Percentiles rank a stretch among this genome's conserved stretches.
Conservation (phyloP, 345 rosid species). For the Euphorbia tirucalli region DNA sequence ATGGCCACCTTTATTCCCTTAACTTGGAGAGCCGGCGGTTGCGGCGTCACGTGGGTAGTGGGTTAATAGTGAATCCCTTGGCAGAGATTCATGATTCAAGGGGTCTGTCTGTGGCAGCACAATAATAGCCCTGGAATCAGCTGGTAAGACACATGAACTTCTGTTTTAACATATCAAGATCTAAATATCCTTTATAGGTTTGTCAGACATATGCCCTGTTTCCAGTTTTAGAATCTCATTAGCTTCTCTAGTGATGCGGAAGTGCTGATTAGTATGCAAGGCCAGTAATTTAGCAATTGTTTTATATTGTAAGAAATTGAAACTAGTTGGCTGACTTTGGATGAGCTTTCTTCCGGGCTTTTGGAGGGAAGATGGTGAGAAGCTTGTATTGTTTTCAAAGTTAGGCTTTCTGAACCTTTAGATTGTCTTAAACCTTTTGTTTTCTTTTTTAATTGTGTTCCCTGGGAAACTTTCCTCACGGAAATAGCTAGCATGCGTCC, state of each 20-base stretch:
- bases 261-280: neutral
- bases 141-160: slow-evolving; percentile 15
- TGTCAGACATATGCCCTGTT: neutral
- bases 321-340: neutral
- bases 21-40: slow-evolving; percentile 46
- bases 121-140: slow-evolving; percentile 22
- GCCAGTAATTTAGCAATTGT: neutral
- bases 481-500: neutral
- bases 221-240: neutral
- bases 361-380: no score
- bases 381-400: neutral
- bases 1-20: slow-evolving; percentile 32
- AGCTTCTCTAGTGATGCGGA: neutral
- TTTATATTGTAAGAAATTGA: neutral
- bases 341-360: neutral
- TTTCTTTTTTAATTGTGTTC: neutral
- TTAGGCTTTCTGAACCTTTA: neutral
- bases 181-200: neutral
- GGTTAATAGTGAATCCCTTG: slow-evolving; percentile 78
- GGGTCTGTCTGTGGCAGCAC: slow-evolving; percentile 26
- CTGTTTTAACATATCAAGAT: neutral
- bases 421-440: neutral
- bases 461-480: slow-evolving; percentile 2
- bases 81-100: slow-evolving; percentile 61
- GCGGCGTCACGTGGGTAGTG: slow-evolving; percentile 46